phyloP scores from a whole-genome alignment of 2,329 filamentous ascomycete genomes.

The Talaromyces albobiverticillius region DNA sequence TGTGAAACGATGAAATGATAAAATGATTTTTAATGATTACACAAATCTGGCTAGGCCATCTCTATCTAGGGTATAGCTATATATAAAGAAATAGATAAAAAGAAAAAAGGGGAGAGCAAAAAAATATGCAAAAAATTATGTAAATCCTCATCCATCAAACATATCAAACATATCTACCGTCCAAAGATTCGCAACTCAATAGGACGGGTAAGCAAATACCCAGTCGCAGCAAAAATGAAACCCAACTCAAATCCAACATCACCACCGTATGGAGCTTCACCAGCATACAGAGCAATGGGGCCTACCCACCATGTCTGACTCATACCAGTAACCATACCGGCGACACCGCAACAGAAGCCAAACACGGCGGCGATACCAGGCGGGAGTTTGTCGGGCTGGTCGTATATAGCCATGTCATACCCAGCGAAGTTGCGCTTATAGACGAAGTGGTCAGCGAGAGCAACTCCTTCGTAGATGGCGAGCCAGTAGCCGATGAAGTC shows the following conservation, averaged over 20 bases:
- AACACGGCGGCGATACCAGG: slow-evolving; percentile 61
- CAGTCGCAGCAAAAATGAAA: slow-evolving; percentile 57
- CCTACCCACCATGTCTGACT: slow-evolving; percentile 67
- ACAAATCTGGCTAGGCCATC: background rate
- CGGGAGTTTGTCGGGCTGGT: slow-evolving; percentile 57
- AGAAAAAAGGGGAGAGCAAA: background rate
- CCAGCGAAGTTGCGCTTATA: slow-evolving; percentile 62
- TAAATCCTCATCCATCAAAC: background rate
- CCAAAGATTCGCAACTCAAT: slow-evolving; percentile 48
- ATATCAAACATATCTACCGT: slow-evolving; percentile 30
- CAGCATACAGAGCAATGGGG: slow-evolving; percentile 61
- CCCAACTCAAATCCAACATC: slow-evolving; percentile 65
- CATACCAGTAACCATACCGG: slow-evolving; percentile 68
- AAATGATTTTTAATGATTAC: background rate
- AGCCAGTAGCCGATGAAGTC: slow-evolving; percentile 68
- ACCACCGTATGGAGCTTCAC: slow-evolving; percentile 46
- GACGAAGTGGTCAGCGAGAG: slow-evolving; percentile 64
- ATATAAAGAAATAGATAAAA: background rate
- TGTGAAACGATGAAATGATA: no score
- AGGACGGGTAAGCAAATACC: slow-evolving; percentile 52
- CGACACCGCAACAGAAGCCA: slow-evolving; percentile 63
- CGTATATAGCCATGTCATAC: slow-evolving; percentile 60
- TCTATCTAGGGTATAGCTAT: background rate
- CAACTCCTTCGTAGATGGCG: slow-evolving; percentile 68
- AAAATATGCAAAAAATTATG: background rate